Conservation (phyloP, 495 filamentous ascomycete genomes). For the Wilcoxina mikolae region DNA sequence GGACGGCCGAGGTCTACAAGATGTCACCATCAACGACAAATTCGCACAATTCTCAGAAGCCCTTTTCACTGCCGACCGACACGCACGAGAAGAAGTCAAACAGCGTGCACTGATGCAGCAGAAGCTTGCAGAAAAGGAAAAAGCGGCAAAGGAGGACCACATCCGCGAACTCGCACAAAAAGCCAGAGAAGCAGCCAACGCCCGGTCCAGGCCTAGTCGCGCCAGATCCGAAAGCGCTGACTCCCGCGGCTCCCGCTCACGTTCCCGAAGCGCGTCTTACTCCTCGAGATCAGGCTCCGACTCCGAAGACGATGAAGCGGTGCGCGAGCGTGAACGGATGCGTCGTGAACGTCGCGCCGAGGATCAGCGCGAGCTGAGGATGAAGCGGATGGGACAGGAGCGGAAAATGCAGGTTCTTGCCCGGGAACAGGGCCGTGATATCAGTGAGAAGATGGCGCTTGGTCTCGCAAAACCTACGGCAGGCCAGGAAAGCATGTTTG, state of each 20-base stretch:
- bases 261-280: slow-evolving; percentile 30
- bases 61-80: slow-evolving; percentile 81
- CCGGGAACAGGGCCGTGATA: slow-evolving; percentile 89
- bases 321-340: slow-evolving; percentile 58
- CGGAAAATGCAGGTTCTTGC: slow-evolving; percentile 79
- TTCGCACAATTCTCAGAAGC: slow-evolving; percentile 94
- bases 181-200: slow-evolving; percentile 62
- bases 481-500: slow-evolving; percentile 84
- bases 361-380: slow-evolving; percentile 74
- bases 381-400: slow-evolving; percentile 92
- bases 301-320: slow-evolving; percentile 48
- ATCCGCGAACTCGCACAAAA: slow-evolving; percentile 79
- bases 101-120: slow-evolving; percentile 92
- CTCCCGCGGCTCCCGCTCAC: slow-evolving; percentile 35
- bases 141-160: slow-evolving; percentile 81
- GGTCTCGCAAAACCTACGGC: slow-evolving; percentile 90
- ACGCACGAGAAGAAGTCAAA: slow-evolving; percentile 88
- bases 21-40: slow-evolving; percentile 97
- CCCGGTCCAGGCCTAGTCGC: slow-evolving; percentile 30
- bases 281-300: slow-evolving; percentile 39
- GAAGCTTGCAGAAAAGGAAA: slow-evolving; percentile 91
- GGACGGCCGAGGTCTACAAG: slow-evolving; percentile 80
- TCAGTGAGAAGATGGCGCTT: slow-evolving; percentile 92
- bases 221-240: slow-evolving; percentile 32
- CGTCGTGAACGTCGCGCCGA: slow-evolving; percentile 67